Evolutionary conservation across 2,329 filamentous ascomycete species (phyloP), one percentile per base, ranked within the genome.

Genomic region (Pezicula carpinea): DNA sequence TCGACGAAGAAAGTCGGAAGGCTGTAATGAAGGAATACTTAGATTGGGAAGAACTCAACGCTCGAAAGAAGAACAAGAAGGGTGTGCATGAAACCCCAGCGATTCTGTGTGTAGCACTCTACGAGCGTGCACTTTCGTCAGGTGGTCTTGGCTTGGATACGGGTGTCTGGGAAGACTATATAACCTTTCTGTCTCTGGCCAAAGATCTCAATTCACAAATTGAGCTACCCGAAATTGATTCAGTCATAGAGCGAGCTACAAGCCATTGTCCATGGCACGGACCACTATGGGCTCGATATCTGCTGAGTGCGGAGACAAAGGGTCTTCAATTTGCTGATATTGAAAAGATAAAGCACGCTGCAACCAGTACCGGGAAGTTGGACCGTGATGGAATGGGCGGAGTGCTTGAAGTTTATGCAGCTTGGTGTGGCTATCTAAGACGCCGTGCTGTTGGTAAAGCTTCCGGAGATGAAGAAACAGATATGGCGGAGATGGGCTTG

Each of bases 191-290:
- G 10, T 57, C 54, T n/a, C 53, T 46, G 5, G 42, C 49, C 19
- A 57, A 53, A 43, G 40, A 47, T 33, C 44, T 53, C 17, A 33
- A 52, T 48, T 67, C 54, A 46, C 69, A 65, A 56, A 62, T 65
- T 46, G 55, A 66, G 61, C 46, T 66, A 46, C 76, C 66, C 17
- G 70, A 71, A 46, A 66, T 87, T 32, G 75, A 95, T 8, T 79
- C 88, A 39, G 77, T 92, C 6, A 74, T 95, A 2, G 83, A 89
- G 58, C 80, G 90, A 54, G 90, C 89, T 11, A 93, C 91, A 8
- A 80, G 84, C 36, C 93, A 97, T 66, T 96, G 92, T 58, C 91
- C 93, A 2, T 95, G 90, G 86, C 95, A 90, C 6, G 93, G 93
- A 14, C 77, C 80, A 22, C 75, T 99, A 6, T 99, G 93, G 93